Percentiles rank a stretch among this genome's conserved stretches.
Conservation (phyloP, 352 stramenopile genomes). For the Stramenopiles sp. region DNA sequence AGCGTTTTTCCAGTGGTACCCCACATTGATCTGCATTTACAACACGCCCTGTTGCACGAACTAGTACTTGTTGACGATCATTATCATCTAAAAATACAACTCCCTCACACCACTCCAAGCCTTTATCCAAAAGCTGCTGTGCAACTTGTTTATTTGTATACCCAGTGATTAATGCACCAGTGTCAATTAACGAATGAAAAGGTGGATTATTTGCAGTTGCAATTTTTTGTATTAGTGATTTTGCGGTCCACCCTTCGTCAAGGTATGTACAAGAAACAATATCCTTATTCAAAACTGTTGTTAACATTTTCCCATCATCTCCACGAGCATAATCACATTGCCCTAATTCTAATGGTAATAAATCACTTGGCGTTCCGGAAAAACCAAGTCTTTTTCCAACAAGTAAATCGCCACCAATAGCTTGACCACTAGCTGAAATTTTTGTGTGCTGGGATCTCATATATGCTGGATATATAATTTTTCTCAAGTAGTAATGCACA, state of each 20-base stretch:
- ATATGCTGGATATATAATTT: conserved; percentile 17
- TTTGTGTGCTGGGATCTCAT: conserved; percentile 21
- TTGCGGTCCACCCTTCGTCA: too few relatives aligned
- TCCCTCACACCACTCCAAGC: conserved; percentile 51
- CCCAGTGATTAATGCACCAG: conserved; percentile 63
- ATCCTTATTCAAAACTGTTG: too few relatives aligned
- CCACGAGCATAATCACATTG: conserved; percentile 10
- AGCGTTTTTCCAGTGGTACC: conserved; percentile 49
- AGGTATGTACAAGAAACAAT: too few relatives aligned
- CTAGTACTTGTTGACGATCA: conserved; percentile 68
- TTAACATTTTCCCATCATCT: too few relatives aligned
- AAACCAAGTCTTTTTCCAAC: conserved; percentile 21
- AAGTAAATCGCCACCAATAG: conserved; percentile 22
- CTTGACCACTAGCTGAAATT: conserved; percentile 20
- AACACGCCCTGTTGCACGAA: conserved; percentile 77
- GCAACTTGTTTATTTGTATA: conserved; percentile 66
- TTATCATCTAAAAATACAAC: conserved; percentile 67
- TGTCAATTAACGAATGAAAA: conserved; percentile 68
- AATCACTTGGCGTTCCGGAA: conserved; percentile 12
- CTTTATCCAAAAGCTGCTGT: conserved; percentile 41
- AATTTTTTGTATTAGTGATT: too few relatives aligned
- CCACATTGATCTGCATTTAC: conserved; percentile 72
- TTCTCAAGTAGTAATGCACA: conserved; percentile 23
- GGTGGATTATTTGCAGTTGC: too few relatives aligned
- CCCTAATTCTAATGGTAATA: neutral